Percentiles rank a stretch among this genome's conserved stretches.
Evolutionary conservation across 306 rosid genomes (phyloP).

Genomic region (Oemleria cerasiformis): DNA sequence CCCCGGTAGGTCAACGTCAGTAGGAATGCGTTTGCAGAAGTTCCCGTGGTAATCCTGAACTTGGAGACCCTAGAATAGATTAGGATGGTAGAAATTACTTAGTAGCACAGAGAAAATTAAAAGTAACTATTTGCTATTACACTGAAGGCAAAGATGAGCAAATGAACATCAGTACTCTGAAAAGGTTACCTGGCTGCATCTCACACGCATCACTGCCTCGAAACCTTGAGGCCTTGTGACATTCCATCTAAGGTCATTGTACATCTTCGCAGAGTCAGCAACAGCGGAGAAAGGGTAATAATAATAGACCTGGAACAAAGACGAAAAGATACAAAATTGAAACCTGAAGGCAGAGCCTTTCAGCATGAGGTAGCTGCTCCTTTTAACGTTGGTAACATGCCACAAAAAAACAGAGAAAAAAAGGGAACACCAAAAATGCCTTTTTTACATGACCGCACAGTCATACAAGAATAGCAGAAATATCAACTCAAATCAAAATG

Average conservation of each 20-base stretch:
- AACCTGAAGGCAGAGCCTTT: background rate
- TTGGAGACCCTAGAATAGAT: conserved; percentile 73
- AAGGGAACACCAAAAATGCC: too few species aligned
- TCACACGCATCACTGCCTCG: conserved; percentile 98
- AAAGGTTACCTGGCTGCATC: conserved; percentile 91
- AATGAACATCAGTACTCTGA: background rate
- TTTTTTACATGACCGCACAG: too few species aligned
- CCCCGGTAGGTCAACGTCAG: conserved; percentile 94
- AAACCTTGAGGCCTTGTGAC: conserved; percentile 94
- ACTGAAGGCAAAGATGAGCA: background rate
- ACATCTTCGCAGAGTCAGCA: conserved; percentile 89
- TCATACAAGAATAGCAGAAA: background rate
- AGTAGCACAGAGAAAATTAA: background rate
- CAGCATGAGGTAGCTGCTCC: too few species aligned
- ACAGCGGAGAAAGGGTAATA: conserved; percentile 93
- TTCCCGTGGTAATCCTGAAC: conserved; percentile 87
- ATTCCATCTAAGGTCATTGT: conserved; percentile 98
- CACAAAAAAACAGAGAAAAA: too few species aligned
- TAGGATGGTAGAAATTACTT: conserved; percentile 8
- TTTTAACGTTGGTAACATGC: too few species aligned
- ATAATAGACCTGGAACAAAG: conserved; percentile 67
- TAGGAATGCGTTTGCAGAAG: conserved; percentile 91
- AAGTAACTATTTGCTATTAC: background rate
- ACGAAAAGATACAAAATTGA: background rate
- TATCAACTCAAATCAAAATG: background rate